Conservation (phyloP, 768 basidiomycete genomes). For the Rhizopogon salebrosus region DNA sequence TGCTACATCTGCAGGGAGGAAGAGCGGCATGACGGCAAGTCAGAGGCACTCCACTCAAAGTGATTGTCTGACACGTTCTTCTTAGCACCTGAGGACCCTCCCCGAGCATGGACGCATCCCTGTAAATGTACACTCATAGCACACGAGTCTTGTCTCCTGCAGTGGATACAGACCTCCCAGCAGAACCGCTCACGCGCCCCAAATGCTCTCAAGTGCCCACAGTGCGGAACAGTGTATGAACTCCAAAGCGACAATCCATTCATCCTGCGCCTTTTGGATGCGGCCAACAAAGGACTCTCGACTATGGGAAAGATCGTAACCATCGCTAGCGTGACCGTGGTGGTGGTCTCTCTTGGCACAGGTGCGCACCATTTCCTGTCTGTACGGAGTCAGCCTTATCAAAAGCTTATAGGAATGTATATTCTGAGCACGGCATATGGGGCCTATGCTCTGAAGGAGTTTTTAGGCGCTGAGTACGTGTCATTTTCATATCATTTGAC, state of each 20-base stretch:
- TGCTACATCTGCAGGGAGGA: conserved; percentile 82
- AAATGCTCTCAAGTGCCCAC: conserved; percentile 77
- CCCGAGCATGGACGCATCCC: conserved; percentile 69
- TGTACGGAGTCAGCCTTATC: conserved; percentile 26
- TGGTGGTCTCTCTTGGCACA: conserved; percentile 52
- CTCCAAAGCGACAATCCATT: conserved; percentile 60
- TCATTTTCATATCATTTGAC: neutral
- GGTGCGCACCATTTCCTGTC: conserved; percentile 37
- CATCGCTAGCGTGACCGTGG: conserved; percentile 41
- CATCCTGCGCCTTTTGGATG: conserved; percentile 44
- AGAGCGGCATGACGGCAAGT: conserved; percentile 44
- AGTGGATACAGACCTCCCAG: conserved; percentile 75
- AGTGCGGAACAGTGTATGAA: conserved; percentile 64
- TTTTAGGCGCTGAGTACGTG: conserved; percentile 62
- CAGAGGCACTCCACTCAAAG: neutral
- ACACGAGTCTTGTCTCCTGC: conserved; percentile 72
- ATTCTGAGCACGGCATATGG: conserved; percentile 62
- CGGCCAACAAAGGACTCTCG: conserved; percentile 45
- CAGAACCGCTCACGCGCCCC: conserved; percentile 43
- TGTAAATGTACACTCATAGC: conserved; percentile 78
- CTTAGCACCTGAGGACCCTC: conserved; percentile 41
- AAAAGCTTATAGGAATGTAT: conserved; percentile 33
- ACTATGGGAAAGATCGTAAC: conserved; percentile 49
- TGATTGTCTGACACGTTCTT: conserved; percentile 1
- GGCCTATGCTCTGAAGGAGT: conserved; percentile 62